These are phyloP conservation scores for Citrus trifoliata DNA, from an alignment of 345 rosid genomes.

Conservation along the genomic window DNA sequence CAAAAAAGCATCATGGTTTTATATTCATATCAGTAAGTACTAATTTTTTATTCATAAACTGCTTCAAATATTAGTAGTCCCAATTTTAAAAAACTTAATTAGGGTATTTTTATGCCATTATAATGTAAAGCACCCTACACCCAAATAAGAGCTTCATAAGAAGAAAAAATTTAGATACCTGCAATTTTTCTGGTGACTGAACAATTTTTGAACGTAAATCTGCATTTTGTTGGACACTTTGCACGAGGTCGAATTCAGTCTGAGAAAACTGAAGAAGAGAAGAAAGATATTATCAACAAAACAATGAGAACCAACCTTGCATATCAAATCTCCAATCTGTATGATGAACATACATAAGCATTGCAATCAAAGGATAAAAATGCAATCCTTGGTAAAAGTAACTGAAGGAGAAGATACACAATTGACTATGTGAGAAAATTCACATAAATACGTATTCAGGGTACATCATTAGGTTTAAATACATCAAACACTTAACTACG, in stretches of 20 bases:
- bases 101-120: not conserved
- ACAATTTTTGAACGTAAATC: constrained; percentile 74
- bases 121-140: not conserved
- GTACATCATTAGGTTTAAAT: not conserved
- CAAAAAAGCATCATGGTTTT: not conserved
- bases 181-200: constrained; percentile 92
- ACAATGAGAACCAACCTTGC: not conserved
- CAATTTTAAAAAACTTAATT: not conserved
- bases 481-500: not conserved
- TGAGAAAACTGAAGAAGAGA: constrained; percentile 53
- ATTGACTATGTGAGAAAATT: not conserved
- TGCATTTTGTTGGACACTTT: constrained; percentile 83
- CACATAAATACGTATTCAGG: not conserved
- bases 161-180: constrained; percentile 39
- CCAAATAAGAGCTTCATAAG: not conserved
- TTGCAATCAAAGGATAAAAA: not conserved
- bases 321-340: not conserved
- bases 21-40: not conserved
- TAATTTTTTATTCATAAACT: not conserved
- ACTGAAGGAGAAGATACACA: not conserved
- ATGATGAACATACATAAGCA: not conserved
- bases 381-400: not conserved
- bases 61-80: not conserved
- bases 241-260: constrained; percentile 77
- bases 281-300: constrained; percentile 8